phyloP scores from a whole-genome alignment of 371 early-diverging fungal species.

The Quaeritorhiza haematococci region DNA sequence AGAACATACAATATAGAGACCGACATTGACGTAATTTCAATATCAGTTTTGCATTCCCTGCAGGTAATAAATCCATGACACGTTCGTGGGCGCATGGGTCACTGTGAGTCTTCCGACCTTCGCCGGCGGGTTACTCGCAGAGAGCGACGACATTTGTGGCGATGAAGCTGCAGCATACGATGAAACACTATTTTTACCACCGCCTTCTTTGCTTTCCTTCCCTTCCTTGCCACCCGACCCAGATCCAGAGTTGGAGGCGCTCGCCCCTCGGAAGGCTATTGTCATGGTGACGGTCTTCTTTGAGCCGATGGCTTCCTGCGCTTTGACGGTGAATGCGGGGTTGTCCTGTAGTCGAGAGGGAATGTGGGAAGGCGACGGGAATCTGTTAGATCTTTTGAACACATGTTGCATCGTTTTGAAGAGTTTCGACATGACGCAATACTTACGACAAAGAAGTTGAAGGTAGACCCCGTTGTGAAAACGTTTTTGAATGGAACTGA shows the following conservation, averaged over 20 bases:
- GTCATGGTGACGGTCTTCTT: constrained; percentile 44
- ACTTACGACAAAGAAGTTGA: constrained; percentile 40
- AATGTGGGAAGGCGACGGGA: too few relatives aligned
- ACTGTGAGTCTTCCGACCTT: constrained; percentile 42
- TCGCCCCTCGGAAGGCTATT: constrained; percentile 36
- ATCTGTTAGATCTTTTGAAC: background rate
- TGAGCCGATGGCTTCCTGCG: constrained; percentile 39
- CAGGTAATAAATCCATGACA: constrained; percentile 45
- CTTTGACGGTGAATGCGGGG: constrained; percentile 44
- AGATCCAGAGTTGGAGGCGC: too few relatives aligned
- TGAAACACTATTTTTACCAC: background rate
- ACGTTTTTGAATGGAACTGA: constrained; percentile 50
- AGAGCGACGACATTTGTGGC: constrained; percentile 3
- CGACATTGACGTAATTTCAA: too few relatives aligned
- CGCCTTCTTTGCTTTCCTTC: constrained; percentile 5
- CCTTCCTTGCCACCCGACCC: too few relatives aligned
- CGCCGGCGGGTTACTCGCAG: constrained; percentile 2
- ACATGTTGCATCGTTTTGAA: background rate
- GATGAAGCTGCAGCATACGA: too few relatives aligned
- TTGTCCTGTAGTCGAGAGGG: constrained; percentile 45
- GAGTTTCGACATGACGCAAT: background rate
- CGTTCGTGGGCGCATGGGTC: constrained; percentile 29
- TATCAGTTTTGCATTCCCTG: too few relatives aligned
- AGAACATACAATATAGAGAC: too few relatives aligned
- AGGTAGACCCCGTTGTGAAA: constrained; percentile 35